These are phyloP conservation scores for Colletotrichum orchidophilum DNA, from an alignment of 2,329 filamentous ascomycete species.

Conservation along the genomic window DNA sequence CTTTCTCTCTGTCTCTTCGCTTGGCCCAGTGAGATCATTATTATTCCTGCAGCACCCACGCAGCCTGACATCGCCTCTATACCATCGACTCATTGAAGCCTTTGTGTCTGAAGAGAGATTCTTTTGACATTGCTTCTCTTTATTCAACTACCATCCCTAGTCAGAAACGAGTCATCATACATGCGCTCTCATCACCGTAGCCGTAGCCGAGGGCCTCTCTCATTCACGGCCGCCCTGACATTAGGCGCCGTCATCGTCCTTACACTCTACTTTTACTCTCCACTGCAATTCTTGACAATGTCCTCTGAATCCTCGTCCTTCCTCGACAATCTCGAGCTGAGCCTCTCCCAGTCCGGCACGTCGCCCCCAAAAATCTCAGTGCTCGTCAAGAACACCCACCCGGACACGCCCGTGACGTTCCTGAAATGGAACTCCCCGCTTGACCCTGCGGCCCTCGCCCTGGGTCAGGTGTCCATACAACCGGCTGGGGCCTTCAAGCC, in stretches of 20 bases:
- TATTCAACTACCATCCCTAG: not conserved
- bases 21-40: not conserved
- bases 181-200: slow-evolving; percentile 8
- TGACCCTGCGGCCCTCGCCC: slow-evolving; percentile 50
- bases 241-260: slow-evolving; percentile 3
- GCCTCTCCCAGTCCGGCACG: not conserved
- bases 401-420: slow-evolving; percentile 47
- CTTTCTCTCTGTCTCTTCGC: not conserved
- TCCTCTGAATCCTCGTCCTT: not conserved
- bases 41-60: not conserved
- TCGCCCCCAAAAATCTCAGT: slow-evolving; percentile 39
- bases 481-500: slow-evolving; percentile 44
- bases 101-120: not conserved
- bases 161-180: not conserved
- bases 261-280: not conserved
- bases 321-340: not conserved
- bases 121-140: not conserved
- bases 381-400: slow-evolving; percentile 50
- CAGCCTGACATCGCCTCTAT: not conserved
- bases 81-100: not conserved
- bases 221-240: not conserved
- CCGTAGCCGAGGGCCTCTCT: slow-evolving; percentile 5
- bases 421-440: slow-evolving; percentile 55
- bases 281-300: not conserved
- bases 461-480: slow-evolving; percentile 51